Percentiles rank a stretch among this genome's conserved stretches.
These are phyloP conservation scores for Diddensiella santjacobensis DNA, from an alignment of 805 yeast genomes.

Conservation along the genomic window DNA sequence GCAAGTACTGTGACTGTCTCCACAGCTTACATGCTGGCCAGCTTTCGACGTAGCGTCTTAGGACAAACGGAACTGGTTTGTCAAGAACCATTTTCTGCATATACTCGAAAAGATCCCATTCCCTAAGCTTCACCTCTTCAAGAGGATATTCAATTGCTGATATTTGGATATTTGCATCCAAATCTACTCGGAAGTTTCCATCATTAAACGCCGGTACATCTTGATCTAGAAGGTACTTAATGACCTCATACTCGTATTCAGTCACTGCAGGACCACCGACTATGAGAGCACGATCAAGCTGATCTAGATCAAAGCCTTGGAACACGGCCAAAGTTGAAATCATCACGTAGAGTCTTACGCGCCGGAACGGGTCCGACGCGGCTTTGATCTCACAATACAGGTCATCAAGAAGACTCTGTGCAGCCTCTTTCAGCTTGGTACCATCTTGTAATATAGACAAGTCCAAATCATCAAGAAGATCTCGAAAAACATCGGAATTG, in stretches of 20 bases:
- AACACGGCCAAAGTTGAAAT: not conserved
- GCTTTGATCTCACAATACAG: too few species aligned
- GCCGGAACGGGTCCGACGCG: too few species aligned
- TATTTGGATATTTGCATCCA: not conserved
- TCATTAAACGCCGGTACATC: not conserved
- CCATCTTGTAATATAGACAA: too few species aligned
- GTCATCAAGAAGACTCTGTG: too few species aligned
- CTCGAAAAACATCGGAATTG: not conserved
- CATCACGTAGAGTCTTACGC: not conserved
- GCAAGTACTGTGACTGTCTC: constrained; percentile 22
- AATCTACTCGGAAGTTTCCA: not conserved
- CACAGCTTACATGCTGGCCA: constrained; percentile 24
- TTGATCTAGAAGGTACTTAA: constrained; percentile 2
- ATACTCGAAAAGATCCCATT: constrained; percentile 3
- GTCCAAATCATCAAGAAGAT: not conserved
- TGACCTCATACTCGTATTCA: not conserved
- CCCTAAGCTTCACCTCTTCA: not conserved
- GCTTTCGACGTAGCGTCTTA: constrained; percentile 5
- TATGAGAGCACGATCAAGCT: constrained; percentile 3
- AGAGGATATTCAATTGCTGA: not conserved
- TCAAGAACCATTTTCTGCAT: constrained; percentile 6
- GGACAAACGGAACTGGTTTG: constrained; percentile 6
- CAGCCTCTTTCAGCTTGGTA: too few species aligned
- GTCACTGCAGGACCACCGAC: constrained; percentile 4
- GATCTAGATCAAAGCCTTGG: not conserved